phyloP scores from a whole-genome alignment of 768 basidiomycete species.

The Suillus discolor region DNA sequence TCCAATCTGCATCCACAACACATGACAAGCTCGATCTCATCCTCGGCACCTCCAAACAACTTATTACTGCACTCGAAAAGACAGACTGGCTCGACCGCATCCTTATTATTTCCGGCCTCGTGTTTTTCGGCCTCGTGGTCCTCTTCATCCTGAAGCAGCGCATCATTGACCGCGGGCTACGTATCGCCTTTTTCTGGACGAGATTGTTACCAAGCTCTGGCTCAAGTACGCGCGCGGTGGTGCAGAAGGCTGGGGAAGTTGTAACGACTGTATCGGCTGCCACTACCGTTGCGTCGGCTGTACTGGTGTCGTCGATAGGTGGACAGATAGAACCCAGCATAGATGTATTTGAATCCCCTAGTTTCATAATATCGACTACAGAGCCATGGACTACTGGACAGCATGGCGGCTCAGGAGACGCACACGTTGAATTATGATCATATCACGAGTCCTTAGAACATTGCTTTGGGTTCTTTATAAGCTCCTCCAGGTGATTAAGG shows the following conservation, averaged over 20 bases:
- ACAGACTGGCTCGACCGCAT: slow-evolving; percentile 94
- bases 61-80: slow-evolving; percentile 86
- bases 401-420: not conserved
- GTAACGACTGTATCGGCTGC: not conserved
- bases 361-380: not conserved
- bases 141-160: slow-evolving; percentile 88
- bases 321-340: not conserved
- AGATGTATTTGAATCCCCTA: not conserved
- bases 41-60: slow-evolving; percentile 77
- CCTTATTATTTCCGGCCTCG: slow-evolving; percentile 32
- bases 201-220: slow-evolving; percentile 61
- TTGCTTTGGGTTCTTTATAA: too few relatives aligned
- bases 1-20: slow-evolving; percentile 71
- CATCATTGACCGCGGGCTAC: slow-evolving; percentile 75
- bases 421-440: not conserved
- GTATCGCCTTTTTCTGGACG: slow-evolving; percentile 89
- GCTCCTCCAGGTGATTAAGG: too few relatives aligned
- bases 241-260: slow-evolving; percentile 9
- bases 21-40: slow-evolving; percentile 76
- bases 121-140: slow-evolving; percentile 85
- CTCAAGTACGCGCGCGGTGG: not conserved
- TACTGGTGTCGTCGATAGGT: not conserved
- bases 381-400: not conserved
- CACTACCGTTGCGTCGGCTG: not conserved
- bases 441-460: too few relatives aligned